Conservation (phyloP, 495 filamentous ascomycete genomes). For the Aspergillus steynii region DNA sequence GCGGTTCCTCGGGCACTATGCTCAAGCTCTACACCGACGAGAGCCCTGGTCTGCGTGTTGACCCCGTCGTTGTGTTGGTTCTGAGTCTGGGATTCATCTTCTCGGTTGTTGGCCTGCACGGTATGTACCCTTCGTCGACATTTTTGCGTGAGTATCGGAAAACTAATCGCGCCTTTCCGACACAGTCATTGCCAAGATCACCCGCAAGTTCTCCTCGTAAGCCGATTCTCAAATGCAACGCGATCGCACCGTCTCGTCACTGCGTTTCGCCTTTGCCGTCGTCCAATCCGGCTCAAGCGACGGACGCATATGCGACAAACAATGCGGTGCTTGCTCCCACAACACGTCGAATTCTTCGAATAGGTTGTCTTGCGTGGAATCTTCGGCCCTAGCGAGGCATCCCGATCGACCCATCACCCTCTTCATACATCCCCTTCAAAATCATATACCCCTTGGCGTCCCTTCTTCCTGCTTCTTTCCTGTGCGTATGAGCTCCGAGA, state of each 20-base stretch:
- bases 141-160: background rate
- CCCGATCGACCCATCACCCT: background rate
- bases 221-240: background rate
- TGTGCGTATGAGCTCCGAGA: constrained; percentile 15
- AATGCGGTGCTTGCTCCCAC: background rate
- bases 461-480: constrained; percentile 14
- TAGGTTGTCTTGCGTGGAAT: background rate
- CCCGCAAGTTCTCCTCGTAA: constrained; percentile 77
- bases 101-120: constrained; percentile 94
- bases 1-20: constrained; percentile 97
- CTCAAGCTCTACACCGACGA: constrained; percentile 99
- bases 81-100: constrained; percentile 97
- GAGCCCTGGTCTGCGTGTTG: constrained; percentile 92
- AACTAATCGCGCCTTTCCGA: background rate
- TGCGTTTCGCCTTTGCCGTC: constrained; percentile 15
- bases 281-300: constrained; percentile 8
- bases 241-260: constrained; percentile 6
- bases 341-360: background rate
- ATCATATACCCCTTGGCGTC: constrained; percentile 28
- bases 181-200: constrained; percentile 93
- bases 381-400: background rate
- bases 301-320: background rate
- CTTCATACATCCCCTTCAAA: constrained; percentile 9
- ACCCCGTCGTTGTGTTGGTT: constrained; percentile 94
- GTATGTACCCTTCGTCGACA: constrained; percentile 53